Evolutionary conservation across 352 stramenopile genomes (phyloP), one percentile per base, ranked within the genome.

Genomic region (Phytophthora pseudosyringae): DNA sequence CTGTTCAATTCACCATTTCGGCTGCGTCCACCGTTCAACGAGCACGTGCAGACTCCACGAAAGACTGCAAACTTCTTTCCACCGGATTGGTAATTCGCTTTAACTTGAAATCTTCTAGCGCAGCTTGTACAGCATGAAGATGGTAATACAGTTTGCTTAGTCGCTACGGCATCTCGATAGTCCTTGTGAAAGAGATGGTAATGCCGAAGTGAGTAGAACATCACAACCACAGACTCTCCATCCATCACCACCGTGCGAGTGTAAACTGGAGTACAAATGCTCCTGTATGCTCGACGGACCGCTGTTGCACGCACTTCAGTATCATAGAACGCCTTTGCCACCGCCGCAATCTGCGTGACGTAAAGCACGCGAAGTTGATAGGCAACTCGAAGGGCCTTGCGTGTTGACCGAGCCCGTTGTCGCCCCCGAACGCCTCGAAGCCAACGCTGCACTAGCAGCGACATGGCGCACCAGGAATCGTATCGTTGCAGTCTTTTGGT

Each of bases 401-500:
- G 55, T 16, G 63, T 76, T 4, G 51, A 53, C 11, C 52, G 60
- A 2, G 71, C 64, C 51, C 67, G 75, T 21, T 40, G 51, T 35
- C 78, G 61, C 16, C 76, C 86, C 13, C 73, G 29, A 29, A 80
- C 64, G 6, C 79, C 79, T 1, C 86, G 81, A 67, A 80, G 90
- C 78, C 78, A 91, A 7, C 82, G 73, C 38, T 94, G 86, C 3
- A 91, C 48, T 12, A 83, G 44, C 8, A 72, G 40, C 1, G 74
- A 64, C 32, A 67, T 80, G 8, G 29, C 48, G n/a, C 76, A 92
- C 81, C 85, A 90, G 0, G 31, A n/a, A 52, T 94, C 81, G 55
- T 92, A 93, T 56, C 78, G 79, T 11, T 85, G 64, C 0, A 93
- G 57, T 44, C 75, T 80, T 35, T 89, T 90, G 4, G 48, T 67